These are phyloP conservation scores for Hericium rajendrae DNA, from an alignment of 768 basidiomycete species.

Conservation along the genomic window DNA sequence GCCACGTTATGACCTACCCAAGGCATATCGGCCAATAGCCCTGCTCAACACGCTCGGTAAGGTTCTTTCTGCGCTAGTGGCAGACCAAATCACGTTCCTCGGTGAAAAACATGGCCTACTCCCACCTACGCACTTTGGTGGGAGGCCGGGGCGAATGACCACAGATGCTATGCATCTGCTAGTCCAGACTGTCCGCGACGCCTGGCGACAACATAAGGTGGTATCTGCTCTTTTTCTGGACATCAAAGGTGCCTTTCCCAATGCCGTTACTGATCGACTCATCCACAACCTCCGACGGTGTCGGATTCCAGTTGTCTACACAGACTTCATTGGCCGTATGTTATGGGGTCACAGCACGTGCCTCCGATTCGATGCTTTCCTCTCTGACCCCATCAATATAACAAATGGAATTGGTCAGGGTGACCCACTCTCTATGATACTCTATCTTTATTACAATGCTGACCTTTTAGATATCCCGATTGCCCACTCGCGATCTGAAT, in stretches of 20 bases:
- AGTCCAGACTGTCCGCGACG: too few species aligned
- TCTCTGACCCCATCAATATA: constrained; percentile 1
- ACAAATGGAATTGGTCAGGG: constrained; percentile 17
- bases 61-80: constrained; percentile 6
- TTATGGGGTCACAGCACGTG: constrained; percentile 3
- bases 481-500: background rate
- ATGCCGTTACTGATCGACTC: constrained; percentile 22
- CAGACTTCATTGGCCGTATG: constrained; percentile 8
- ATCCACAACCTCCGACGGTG: constrained; percentile 23
- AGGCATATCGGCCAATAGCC: constrained; percentile 15
- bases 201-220: constrained; percentile 25
- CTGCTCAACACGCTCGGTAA: constrained; percentile 13
- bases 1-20: constrained; percentile 10
- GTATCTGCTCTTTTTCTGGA: constrained; percentile 31
- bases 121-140: background rate
- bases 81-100: background rate
- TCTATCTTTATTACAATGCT: constrained; percentile 18
- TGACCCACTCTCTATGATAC: constrained; percentile 16
- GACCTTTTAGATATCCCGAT: constrained; percentile 12
- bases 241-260: constrained; percentile 35
- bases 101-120: background rate
- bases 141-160: too few species aligned
- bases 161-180: too few species aligned
- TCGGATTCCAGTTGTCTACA: constrained; percentile 19
- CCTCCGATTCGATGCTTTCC: constrained; percentile 10